phyloP scores from a whole-genome alignment of 352 stramenopile genomes.

The Pythium dissotocum region DNA sequence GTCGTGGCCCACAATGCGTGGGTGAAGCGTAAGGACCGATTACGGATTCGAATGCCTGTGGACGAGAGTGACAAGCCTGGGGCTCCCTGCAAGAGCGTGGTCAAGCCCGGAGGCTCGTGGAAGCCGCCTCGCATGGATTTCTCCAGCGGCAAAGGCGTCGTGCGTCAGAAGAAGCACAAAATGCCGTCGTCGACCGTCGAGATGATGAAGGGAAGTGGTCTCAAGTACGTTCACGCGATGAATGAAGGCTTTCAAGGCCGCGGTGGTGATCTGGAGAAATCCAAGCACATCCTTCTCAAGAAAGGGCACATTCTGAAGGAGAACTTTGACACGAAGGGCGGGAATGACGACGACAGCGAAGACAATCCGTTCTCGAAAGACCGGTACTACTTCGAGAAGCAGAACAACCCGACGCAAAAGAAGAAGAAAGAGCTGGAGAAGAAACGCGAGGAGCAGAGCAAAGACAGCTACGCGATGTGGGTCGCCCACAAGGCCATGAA shows the following conservation, averaged over 20 bases:
- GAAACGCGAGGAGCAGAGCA: slow-evolving; percentile 57
- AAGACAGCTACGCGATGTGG: slow-evolving; percentile 77
- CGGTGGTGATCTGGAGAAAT: slow-evolving; percentile 83
- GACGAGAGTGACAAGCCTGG: slow-evolving; percentile 1
- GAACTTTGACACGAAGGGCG: slow-evolving; percentile 53
- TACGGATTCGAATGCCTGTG: slow-evolving; percentile 67
- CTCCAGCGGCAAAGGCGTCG: slow-evolving; percentile 58
- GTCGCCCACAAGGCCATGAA: slow-evolving; percentile 74
- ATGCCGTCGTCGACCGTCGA: slow-evolving; percentile 73
- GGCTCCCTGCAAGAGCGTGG: slow-evolving; percentile 9
- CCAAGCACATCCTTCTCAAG: slow-evolving; percentile 69
- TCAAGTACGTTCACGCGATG: slow-evolving; percentile 87
- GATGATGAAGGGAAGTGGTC: slow-evolving; percentile 68
- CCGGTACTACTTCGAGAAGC: slow-evolving; percentile 69
- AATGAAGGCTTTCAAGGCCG: slow-evolving; percentile 83
- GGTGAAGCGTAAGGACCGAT: slow-evolving; percentile 77
- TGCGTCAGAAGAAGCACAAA: slow-evolving; percentile 55
- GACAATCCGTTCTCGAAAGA: slow-evolving; percentile 69
- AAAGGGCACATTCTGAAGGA: slow-evolving; percentile 73
- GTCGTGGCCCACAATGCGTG: slow-evolving; percentile 76
- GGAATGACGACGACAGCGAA: slow-evolving; percentile 40
- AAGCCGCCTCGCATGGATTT: slow-evolving; percentile 75
- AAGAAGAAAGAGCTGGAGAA: slow-evolving; percentile 47
- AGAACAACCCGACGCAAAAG: slow-evolving; percentile 59
- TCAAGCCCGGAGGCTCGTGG: slow-evolving; percentile 25